Evolutionary conservation across 768 basidiomycete species (phyloP).

Genomic region (Hirschioporus abietinus): DNA sequence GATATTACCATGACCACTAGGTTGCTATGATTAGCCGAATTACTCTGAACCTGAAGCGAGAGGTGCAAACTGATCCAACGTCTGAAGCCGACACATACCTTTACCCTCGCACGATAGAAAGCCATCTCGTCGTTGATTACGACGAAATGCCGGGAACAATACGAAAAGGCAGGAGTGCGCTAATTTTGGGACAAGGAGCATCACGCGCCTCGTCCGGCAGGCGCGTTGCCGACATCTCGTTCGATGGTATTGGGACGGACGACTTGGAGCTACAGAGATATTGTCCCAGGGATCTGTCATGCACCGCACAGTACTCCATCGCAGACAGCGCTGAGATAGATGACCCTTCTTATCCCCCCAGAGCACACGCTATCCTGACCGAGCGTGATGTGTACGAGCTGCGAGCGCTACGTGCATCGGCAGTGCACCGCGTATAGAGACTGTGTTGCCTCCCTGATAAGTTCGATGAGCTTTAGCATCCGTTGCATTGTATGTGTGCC

Average conservation of each 20-base stretch:
- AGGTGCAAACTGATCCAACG: not conserved
- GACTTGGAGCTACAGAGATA: not conserved
- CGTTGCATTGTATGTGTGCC: no score
- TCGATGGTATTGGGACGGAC: not conserved
- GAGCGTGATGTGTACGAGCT: not conserved
- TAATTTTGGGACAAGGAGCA: not conserved
- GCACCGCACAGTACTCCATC: not conserved
- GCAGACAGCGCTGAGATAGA: not conserved
- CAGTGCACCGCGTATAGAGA: not conserved
- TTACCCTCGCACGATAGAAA: not conserved
- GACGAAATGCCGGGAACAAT: not conserved
- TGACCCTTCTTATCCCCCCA: not conserved
- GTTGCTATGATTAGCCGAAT: slow-evolving; percentile 69
- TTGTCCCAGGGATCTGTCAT: not conserved
- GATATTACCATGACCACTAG: slow-evolving; percentile 19
- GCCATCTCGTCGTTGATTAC: not conserved
- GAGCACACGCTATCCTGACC: not conserved
- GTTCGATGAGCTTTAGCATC: not conserved
- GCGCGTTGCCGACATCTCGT: not conserved
- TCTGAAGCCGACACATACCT: not conserved
- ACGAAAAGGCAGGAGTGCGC: not conserved
- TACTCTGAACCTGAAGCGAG: slow-evolving; percentile 46
- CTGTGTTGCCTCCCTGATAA: not conserved
- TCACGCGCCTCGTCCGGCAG: not conserved
- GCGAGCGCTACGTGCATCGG: not conserved